phyloP scores from a whole-genome alignment of 2,329 filamentous ascomycete species.

The Furcasterigmium furcatum region DNA sequence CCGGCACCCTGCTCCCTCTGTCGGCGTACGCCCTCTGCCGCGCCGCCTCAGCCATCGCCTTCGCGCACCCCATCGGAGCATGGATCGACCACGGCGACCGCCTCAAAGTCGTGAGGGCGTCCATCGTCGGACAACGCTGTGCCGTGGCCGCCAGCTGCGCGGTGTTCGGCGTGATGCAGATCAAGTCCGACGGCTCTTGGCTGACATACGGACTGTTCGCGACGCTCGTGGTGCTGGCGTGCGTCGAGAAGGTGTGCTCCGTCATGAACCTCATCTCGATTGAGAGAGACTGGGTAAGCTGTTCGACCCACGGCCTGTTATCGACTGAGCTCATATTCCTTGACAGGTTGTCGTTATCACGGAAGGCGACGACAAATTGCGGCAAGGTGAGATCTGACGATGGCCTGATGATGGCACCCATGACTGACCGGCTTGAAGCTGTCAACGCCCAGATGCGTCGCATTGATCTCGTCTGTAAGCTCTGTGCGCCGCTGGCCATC shows the following conservation, averaged over 20 bases:
- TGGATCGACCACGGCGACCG: conserved; percentile 44
- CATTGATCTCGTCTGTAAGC: conserved; percentile 59
- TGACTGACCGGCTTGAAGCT: conserved; percentile 17
- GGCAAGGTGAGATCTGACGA: conserved; percentile 19
- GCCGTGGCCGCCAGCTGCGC: conserved; percentile 8
- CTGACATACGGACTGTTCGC: neutral
- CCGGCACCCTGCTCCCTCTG: conserved; percentile 47
- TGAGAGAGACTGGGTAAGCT: conserved; percentile 64
- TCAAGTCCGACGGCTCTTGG: neutral
- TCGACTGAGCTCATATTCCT: too few species aligned
- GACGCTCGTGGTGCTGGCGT: conserved; percentile 21
- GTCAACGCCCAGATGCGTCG: conserved; percentile 60
- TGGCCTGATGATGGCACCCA: conserved; percentile 29
- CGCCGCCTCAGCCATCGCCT: conserved; percentile 3
- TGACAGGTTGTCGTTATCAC: too few species aligned
- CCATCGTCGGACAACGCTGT: conserved; percentile 21
- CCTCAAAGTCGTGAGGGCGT: conserved; percentile 30
- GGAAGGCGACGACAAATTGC: neutral
- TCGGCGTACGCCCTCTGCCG: conserved; percentile 48
- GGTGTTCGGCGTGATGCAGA: conserved; percentile 4
- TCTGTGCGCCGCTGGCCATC: conserved; percentile 52
- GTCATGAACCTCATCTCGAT: conserved; percentile 66
- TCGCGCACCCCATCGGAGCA: conserved; percentile 39
- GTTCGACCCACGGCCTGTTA: too few species aligned
- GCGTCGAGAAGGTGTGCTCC: conserved; percentile 64